A percentile compares a stretch with the other conserved stretches of the same genome.
Evolutionary conservation across 768 basidiomycete genomes (phyloP).

Genomic region (Russula brevipes): DNA sequence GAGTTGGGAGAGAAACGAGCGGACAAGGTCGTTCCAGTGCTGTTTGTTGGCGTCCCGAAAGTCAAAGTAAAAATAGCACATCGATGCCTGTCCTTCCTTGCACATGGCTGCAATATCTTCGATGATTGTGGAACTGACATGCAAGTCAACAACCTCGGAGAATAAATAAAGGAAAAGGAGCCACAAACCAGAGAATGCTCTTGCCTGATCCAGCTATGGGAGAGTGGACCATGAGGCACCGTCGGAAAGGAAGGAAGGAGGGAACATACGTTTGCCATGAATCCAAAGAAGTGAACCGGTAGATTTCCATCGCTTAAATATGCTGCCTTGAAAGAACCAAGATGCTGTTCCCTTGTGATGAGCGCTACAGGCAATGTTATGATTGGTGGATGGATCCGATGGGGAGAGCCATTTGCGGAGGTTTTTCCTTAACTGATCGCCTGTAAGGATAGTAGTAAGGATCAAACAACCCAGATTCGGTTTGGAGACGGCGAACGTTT

Average conservation of each 20-base stretch:
- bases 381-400: slow-evolving; percentile 2
- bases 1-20: slow-evolving; percentile 2
- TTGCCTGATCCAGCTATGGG: slow-evolving; percentile 9
- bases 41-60: not conserved
- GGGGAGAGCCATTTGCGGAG: slow-evolving; percentile 10
- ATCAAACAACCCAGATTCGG: too few relatives aligned
- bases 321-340: not conserved
- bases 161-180: not conserved
- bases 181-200: slow-evolving; percentile 5
- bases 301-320: not conserved
- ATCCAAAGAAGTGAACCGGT: slow-evolving; percentile 2
- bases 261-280: slow-evolving; percentile 5
- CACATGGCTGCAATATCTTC: not conserved
- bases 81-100: not conserved
- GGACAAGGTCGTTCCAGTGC: not conserved
- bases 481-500: not conserved
- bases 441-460: not conserved
- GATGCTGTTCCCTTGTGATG: not conserved
- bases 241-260: not conserved
- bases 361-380: not conserved
- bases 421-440: not conserved
- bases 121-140: slow-evolving; percentile 3
- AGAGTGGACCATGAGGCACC: not conserved
- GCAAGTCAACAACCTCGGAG: not conserved
- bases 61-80: slow-evolving; percentile 6